phyloP scores from a whole-genome alignment of 768 basidiomycete species.

The Tricholoma furcatifolium region DNA sequence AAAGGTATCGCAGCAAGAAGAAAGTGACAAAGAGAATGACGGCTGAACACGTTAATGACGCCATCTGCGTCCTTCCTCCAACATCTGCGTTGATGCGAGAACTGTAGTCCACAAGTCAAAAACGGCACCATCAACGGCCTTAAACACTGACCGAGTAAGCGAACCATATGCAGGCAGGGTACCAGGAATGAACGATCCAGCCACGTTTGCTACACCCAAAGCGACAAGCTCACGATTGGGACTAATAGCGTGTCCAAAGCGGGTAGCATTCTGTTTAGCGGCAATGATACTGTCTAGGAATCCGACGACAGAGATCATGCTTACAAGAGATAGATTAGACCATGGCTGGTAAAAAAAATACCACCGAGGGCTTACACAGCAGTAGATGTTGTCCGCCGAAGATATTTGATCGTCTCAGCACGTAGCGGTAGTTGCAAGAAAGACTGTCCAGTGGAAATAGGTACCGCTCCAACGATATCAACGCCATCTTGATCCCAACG shows the following conservation, averaged over 20 bases:
- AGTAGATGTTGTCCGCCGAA: constrained; percentile 81
- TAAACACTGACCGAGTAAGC: constrained; percentile 68
- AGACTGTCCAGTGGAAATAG: constrained; percentile 53
- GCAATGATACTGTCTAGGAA: constrained; percentile 95
- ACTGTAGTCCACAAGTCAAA: constrained; percentile 27
- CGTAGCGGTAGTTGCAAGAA: constrained; percentile 78
- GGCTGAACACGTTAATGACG: constrained; percentile 72
- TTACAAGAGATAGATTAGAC: constrained; percentile 23
- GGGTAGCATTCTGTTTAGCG: constrained; percentile 87
- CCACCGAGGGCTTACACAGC: constrained; percentile 56
- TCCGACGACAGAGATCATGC: constrained; percentile 79
- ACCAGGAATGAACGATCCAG: constrained; percentile 79
- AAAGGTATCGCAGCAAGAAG: constrained; percentile 84
- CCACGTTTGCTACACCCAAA: constrained; percentile 80
- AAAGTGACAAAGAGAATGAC: constrained; percentile 83
- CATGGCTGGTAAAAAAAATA: not conserved
- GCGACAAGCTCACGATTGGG: constrained; percentile 97
- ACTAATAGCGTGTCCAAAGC: constrained; percentile 85
- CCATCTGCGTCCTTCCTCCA: constrained; percentile 88
- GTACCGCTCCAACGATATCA: constrained; percentile 78
- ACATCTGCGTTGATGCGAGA: constrained; percentile 90
- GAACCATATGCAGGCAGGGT: constrained; percentile 92
- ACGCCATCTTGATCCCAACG: constrained; percentile 80
- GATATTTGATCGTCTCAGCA: constrained; percentile 54
- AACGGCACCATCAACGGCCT: constrained; percentile 5